These are phyloP conservation scores for Mortierella sp. DNA, from an alignment of 371 early-diverging fungal species.

Conservation along the genomic window DNA sequence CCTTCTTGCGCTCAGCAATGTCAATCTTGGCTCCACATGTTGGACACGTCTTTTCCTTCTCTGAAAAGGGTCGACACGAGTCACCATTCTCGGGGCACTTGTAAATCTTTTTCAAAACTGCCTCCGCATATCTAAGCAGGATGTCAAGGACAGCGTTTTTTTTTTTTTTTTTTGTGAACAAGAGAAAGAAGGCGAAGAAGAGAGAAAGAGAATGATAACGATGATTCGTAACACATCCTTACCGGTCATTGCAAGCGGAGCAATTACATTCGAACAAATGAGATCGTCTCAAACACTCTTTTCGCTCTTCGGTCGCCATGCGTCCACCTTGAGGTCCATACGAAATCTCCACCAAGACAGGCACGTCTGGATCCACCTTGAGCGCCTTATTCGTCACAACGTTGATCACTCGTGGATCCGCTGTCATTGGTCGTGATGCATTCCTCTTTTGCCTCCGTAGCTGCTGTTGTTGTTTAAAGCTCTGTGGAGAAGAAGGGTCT, in stretches of 20 bases:
- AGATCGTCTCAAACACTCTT: conserved; percentile 8
- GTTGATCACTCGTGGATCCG: conserved; percentile 37
- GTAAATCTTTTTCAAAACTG: conserved; percentile 26
- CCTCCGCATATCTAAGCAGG: conserved; percentile 35
- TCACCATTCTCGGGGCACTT: conserved; percentile 39
- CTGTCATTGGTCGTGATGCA: neutral
- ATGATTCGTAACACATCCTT: neutral
- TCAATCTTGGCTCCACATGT: conserved; percentile 35
- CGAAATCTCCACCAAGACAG: conserved; percentile 38
- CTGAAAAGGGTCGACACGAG: conserved; percentile 31
- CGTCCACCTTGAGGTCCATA: conserved; percentile 48
- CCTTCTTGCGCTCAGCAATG: conserved; percentile 14
- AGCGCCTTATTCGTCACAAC: conserved; percentile 26
- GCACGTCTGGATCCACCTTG: conserved; percentile 23
- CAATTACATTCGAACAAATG: conserved; percentile 51
- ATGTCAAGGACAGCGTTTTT: too few relatives aligned
- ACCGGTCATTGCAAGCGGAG: conserved; percentile 49
- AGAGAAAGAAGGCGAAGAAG: neutral
- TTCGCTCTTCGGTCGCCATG: conserved; percentile 35
- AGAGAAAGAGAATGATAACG: neutral
- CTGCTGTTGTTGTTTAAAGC: too few relatives aligned
- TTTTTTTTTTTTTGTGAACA: too few relatives aligned
- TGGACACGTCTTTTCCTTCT: conserved; percentile 20
- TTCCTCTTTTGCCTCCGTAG: neutral
- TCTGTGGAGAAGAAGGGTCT: too few relatives aligned